Evolutionary conservation across 352 stramenopile species (phyloP), one percentile per base, ranked within the genome.

Genomic region (Phytophthora citrophthora): DNA sequence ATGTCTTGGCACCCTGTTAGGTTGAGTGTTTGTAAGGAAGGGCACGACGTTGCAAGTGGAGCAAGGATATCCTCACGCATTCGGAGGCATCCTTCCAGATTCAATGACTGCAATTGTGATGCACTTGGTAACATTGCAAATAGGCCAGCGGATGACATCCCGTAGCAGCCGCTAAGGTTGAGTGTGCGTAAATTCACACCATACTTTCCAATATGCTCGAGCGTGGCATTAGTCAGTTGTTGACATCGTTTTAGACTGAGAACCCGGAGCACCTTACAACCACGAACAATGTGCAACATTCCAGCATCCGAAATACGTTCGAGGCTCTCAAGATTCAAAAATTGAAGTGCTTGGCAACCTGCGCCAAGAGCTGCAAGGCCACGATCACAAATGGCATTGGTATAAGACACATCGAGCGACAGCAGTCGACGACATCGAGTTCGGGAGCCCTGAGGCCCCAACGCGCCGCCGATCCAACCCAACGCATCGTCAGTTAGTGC

Each of bases 1-100:
- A 94, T 90, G 34, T 94, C 80, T 50, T 90, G 74, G 38, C 86
- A 94, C 24, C 86, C 86, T 13, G 81, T 86, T 31, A 94, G 45
- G 34, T 91, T 91, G 10, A 94, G 73, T 18, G 81, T 70, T 53
- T 91, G 82, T 0, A 94, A 63, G 15, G 79, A 69, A 11, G 86
- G 53, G 9, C 84, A 91, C 23, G 63, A 63, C 5, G 72, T 77
- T 8, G 80, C 83, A 7, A 91, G 64, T 8, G 71, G 72, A 3
- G 72, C 84, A 2, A 94, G 67, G 32, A 92, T 84, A 31, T 91
- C 81, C 65, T 93, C 86, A 40, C 74, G 71, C 75, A 94, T 89
- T 13, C 79, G 64, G 3, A 78, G 39, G 52, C 86, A 92, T 8
- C 86, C 83, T 61, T 91, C 82, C 11, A 93, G 54, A 56, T 88